These are phyloP conservation scores for Candida ortonii DNA, from an alignment of 805 yeast genomes.

Conservation along the genomic window DNA sequence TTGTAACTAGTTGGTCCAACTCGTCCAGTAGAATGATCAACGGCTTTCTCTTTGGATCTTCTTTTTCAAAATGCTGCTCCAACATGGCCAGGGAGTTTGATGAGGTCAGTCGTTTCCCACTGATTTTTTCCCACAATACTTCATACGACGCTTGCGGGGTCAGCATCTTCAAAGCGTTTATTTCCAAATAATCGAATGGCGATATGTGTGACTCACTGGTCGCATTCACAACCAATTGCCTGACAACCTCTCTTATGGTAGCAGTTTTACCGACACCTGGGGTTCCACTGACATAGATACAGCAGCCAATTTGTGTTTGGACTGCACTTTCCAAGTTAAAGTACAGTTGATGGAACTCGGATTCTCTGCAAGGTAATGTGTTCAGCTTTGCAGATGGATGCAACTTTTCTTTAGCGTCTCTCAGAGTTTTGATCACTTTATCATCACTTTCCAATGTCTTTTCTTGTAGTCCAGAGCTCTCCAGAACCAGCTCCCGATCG, in stretches of 20 bases:
- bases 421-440: constrained; percentile 24
- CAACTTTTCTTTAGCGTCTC: constrained; percentile 39
- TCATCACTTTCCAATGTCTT: constrained; percentile 10
- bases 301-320: constrained; percentile 68
- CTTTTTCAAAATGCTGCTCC: constrained; percentile 61
- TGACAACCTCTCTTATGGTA: constrained; percentile 81
- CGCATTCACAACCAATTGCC: constrained; percentile 47
- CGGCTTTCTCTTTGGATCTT: constrained; percentile 42
- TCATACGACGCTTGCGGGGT: constrained; percentile 83
- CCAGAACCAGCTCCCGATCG: constrained; percentile 19
- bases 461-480: constrained; percentile 15
- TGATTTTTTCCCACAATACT: constrained; percentile 71
- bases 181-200: constrained; percentile 72
- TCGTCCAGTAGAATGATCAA: constrained; percentile 85
- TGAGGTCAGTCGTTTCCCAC: constrained; percentile 56
- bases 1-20: constrained; percentile 84
- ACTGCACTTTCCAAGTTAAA: constrained; percentile 69
- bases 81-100: constrained; percentile 63
- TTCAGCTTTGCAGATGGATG: constrained; percentile 40
- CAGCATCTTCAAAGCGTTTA: constrained; percentile 84
- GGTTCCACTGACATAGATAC: constrained; percentile 90
- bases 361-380: constrained; percentile 81
- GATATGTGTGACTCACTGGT: constrained; percentile 19
- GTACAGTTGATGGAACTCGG: constrained; percentile 71
- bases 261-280: constrained; percentile 99